Conservation (phyloP, 169 alveolate species). For the Hepatocystis sp. region DNA sequence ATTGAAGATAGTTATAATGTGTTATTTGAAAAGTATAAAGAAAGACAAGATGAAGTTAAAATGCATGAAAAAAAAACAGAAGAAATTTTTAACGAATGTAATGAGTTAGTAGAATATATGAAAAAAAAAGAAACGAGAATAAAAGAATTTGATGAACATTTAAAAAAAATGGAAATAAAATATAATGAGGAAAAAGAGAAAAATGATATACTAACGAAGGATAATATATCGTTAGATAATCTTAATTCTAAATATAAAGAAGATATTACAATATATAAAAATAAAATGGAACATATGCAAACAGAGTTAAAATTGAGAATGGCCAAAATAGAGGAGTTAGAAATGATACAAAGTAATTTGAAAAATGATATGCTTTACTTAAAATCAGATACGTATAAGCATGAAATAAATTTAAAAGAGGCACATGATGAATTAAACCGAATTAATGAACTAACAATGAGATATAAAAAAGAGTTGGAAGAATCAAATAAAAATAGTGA, state of each 20-base stretch:
- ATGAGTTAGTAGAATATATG: constrained; percentile 75
- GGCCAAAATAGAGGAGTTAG: constrained; percentile 68
- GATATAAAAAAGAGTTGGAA: constrained; percentile 15
- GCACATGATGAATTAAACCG: constrained; percentile 71
- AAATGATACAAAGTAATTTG: constrained; percentile 57
- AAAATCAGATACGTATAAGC: constrained; percentile 69
- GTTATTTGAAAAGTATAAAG: constrained; percentile 61
- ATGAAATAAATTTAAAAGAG: constrained; percentile 65
- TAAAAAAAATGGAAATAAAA: constrained; percentile 74
- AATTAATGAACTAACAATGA: constrained; percentile 17
- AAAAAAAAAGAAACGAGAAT: constrained; percentile 70
- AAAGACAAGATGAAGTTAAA: constrained; percentile 75
- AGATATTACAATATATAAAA: constrained; percentile 69
- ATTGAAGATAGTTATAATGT: constrained; percentile 70
- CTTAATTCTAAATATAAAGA: constrained; percentile 59
- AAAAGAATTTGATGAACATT: constrained; percentile 71
- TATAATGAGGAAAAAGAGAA: constrained; percentile 74
- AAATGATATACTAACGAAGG: constrained; percentile 72
- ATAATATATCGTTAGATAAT: constrained; percentile 56
- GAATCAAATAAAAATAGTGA: constrained; percentile 19
- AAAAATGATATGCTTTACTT: constrained; percentile 72
- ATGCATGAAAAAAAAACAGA: constrained; percentile 75
- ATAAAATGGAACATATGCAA: constrained; percentile 54
- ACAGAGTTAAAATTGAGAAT: constrained; percentile 65
- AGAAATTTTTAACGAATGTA: constrained; percentile 74